Evolutionary conservation across 164 flowering plant genomes (phyloP).

Genomic region (Chimonanthus salicifolius): DNA sequence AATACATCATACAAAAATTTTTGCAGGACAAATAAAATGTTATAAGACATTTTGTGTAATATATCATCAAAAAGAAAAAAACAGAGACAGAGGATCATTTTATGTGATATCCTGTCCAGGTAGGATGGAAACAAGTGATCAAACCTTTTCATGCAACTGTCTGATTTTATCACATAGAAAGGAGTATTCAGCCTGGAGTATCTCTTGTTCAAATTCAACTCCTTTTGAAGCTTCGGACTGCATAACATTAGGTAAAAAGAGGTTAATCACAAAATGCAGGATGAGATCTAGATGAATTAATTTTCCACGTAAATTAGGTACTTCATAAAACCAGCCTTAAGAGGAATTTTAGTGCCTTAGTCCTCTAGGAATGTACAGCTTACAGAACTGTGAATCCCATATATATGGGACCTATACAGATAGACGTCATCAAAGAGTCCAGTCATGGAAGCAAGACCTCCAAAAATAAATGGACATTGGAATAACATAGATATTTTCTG

Average conservation of each 20-base stretch:
- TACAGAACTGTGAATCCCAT: neutral
- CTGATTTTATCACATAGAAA: conserved; percentile 56
- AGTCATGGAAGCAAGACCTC: neutral
- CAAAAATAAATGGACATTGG: too few relatives aligned
- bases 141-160: conserved; percentile 71
- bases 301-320: neutral
- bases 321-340: neutral
- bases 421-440: neutral
- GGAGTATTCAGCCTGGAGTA: conserved; percentile 72
- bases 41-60: neutral
- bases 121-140: neutral
- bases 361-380: neutral
- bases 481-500: neutral
- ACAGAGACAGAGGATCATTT: neutral
- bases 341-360: neutral
- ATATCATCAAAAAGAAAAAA: neutral
- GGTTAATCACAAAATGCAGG: conserved; percentile 6
- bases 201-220: conserved; percentile 61
- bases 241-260: conserved; percentile 13
- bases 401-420: neutral
- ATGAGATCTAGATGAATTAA: neutral
- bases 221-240: conserved; percentile 62
- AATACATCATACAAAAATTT: neutral
- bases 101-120: too few relatives aligned
- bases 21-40: neutral